Evolutionary conservation across 257 asterid species (phyloP).

Genomic region (Solanum rostratum): DNA sequence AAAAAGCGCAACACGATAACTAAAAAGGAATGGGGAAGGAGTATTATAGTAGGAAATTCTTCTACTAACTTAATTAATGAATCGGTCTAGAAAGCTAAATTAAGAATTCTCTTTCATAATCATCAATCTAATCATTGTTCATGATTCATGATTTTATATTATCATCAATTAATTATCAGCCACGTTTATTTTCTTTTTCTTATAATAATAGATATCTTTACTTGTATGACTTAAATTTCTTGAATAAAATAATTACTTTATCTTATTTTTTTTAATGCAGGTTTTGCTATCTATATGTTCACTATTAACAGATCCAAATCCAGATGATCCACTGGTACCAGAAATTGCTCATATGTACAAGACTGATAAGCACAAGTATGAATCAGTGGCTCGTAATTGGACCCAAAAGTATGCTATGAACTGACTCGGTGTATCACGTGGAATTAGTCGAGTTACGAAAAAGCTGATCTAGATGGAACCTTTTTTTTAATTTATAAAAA

Average conservation of each 20-base stretch:
- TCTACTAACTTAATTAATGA: background rate
- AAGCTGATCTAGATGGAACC: rapidly evolving
- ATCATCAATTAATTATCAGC: background rate
- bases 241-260: background rate
- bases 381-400: slow-evolving; percentile 4
- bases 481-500: background rate
- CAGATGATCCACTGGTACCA: slow-evolving; percentile 6
- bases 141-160: background rate
- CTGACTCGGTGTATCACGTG: background rate
- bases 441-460: background rate
- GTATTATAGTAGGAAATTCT: background rate
- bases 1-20: too few relatives aligned
- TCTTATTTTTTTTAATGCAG: background rate
- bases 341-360: slow-evolving; percentile 8
- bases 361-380: background rate
- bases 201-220: background rate
- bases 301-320: slow-evolving; percentile 5
- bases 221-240: background rate
- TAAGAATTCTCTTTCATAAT: background rate
- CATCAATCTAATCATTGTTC: background rate
- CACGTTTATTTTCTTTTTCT: background rate
- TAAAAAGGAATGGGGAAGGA: too few relatives aligned
- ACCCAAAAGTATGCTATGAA: slow-evolving; percentile 3
- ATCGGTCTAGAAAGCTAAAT: background rate
- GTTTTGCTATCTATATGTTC: slow-evolving; percentile 6